Base-by-base conservation (phyloP, 2,329 filamentous ascomycete genomes). In the Colletotrichum spaethianum region DNA sequence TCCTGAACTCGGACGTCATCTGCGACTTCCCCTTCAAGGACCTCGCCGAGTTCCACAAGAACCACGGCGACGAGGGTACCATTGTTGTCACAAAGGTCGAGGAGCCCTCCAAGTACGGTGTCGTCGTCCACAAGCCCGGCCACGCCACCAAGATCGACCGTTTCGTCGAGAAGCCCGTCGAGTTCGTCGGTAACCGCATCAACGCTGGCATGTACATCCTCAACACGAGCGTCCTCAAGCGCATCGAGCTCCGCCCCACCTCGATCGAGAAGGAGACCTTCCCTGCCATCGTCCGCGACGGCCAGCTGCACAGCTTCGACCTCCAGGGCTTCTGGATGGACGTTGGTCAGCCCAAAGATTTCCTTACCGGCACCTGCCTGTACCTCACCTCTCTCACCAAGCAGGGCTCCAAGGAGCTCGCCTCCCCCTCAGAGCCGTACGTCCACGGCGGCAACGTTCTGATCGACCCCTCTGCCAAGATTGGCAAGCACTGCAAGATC, bases 301-400 rank as follows among this genome's bases (percentile, higher is more conserved):
- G 94, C 75, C 90, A 96, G 84, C 87, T 98, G 74, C 96, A 98
- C 89, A 98, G 94, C 1, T 98, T 97, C 81, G 96, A 98, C 81
- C 91, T 98, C 38, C 95, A 98, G 77, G 95, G 96, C 77, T 98
- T 97, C 91, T 98, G 96, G 96, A 98, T 98, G 96, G 96, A 98
- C 78, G 94, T 99, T 75, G 96, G 96, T 78, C 96, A 99, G 86
- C 96, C 96, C 78, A 99, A 98, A 88, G 96, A 99, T 82, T 99
- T 98, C 90, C 88, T 99, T 67, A 94, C 93, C 28, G 96, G 96
- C 74, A 98, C 96, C 74, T 98, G 96, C 86, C 89, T 99, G 74
- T 98, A 98, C 87, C 93, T 99, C 63, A 95, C 94, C 57, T 97
- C 94, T 4, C 90, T 98, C 73, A 90, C 95, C 71, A 98, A 98